phyloP scores from a whole-genome alignment of 2,329 filamentous ascomycete species.

The Hymenoscyphus scutula region DNA sequence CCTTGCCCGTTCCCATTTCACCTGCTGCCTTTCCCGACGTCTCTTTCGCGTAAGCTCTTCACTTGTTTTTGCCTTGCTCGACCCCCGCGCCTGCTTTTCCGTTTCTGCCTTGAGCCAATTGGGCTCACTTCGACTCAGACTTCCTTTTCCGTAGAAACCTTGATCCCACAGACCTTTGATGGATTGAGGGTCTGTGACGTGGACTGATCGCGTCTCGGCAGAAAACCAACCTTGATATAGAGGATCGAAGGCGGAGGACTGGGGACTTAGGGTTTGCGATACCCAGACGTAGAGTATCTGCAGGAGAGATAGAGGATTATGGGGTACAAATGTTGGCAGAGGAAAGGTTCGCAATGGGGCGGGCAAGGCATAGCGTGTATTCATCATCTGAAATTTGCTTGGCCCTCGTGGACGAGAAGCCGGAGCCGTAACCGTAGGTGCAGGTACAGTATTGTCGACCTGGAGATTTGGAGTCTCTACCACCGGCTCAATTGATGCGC shows the following conservation, averaged over 20 bases:
- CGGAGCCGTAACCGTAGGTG: background rate
- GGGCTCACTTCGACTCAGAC: slow-evolving; percentile 87
- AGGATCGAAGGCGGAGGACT: slow-evolving; percentile 60
- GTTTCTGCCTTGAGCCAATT: slow-evolving; percentile 87
- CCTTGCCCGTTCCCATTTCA: slow-evolving; percentile 90
- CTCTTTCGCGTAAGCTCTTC: slow-evolving; percentile 77
- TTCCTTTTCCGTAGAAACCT: slow-evolving; percentile 96
- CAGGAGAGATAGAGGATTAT: slow-evolving; percentile 85
- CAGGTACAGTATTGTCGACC: slow-evolving; percentile 11
- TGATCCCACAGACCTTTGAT: slow-evolving; percentile 89
- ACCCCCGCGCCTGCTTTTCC: slow-evolving; percentile 56
- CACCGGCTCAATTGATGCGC: background rate
- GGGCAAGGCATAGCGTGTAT: slow-evolving; percentile 77
- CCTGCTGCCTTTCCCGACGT: slow-evolving; percentile 74
- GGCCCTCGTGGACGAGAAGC: slow-evolving; percentile 19
- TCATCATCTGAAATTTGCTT: slow-evolving; percentile 47
- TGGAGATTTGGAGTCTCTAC: slow-evolving; percentile 4
- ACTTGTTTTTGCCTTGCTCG: slow-evolving; percentile 66
- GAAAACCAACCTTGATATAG: slow-evolving; percentile 77
- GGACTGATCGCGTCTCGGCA: slow-evolving; percentile 75
- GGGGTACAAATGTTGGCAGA: slow-evolving; percentile 83
- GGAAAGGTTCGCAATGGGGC: slow-evolving; percentile 80
- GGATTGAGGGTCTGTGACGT: slow-evolving; percentile 73
- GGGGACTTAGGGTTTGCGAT: slow-evolving; percentile 64
- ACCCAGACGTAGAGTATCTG: slow-evolving; percentile 77